Conservation (phyloP, 1,284 basidiomycete species). For the Trichosporon ovoides region DNA sequence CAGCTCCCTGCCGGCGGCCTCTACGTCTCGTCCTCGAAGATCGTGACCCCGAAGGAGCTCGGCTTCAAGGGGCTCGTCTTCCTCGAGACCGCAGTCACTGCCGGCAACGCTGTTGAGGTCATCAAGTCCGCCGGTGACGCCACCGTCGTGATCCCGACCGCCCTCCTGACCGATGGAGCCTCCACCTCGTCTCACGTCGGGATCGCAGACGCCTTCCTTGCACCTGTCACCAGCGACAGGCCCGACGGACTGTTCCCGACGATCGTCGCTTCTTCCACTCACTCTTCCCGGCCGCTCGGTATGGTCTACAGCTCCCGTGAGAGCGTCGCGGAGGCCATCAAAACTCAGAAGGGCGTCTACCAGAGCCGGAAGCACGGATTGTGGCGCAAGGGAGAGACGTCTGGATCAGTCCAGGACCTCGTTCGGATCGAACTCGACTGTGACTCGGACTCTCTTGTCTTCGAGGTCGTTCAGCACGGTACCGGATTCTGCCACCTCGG, state of each 20-base stretch:
- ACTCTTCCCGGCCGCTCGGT: slow-evolving; percentile 73
- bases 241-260: slow-evolving; percentile 90
- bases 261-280: slow-evolving; percentile 66
- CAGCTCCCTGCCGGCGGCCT: slow-evolving; percentile 24
- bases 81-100: slow-evolving; percentile 58
- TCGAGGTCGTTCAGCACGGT: slow-evolving; percentile 84
- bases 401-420: slow-evolving; percentile 86
- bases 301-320: slow-evolving; percentile 94
- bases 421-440: slow-evolving; percentile 82
- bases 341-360: slow-evolving; percentile 87
- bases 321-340: slow-evolving; percentile 80
- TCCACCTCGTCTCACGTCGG: slow-evolving; percentile 61
- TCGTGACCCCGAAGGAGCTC: slow-evolving; percentile 61
- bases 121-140: slow-evolving; percentile 65
- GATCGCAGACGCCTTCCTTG: slow-evolving; percentile 77
- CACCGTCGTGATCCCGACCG: slow-evolving; percentile 67
- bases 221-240: slow-evolving; percentile 77
- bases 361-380: slow-evolving; percentile 93
- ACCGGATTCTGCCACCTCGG: slow-evolving; percentile 91
- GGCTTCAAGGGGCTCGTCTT: slow-evolving; percentile 52
- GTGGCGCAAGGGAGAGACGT: slow-evolving; percentile 96
- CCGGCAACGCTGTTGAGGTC: slow-evolving; percentile 54
- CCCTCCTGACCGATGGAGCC: slow-evolving; percentile 59
- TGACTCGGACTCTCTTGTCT: slow-evolving; percentile 87
- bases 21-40: slow-evolving; percentile 27